Base-by-base conservation (phyloP, 768 basidiomycete genomes). In the Termitomyces sp. region DNA sequence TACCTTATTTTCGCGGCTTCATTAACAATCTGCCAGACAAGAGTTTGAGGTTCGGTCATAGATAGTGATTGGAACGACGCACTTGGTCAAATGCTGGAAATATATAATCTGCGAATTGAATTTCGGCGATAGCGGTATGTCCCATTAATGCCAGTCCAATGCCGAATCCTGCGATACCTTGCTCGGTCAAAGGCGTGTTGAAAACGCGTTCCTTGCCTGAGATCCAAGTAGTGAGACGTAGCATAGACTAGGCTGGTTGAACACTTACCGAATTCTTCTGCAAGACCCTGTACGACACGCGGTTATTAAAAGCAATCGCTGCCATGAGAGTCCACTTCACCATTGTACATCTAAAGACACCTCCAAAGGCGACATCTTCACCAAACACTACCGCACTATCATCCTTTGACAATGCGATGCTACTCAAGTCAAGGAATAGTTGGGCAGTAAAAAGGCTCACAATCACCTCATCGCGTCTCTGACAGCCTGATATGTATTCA, bases 71-170 rank as follows among this genome's bases (percentile, higher is more conserved):
- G 14, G 16, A 18, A 26, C 24, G 20, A 52, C 48, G 24, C 55
- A 89, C 91, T 80, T 95, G 94, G 68, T 97, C 95, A 67, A 98
- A 98, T 0, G 95, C 95, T 12, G 95, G 95, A 68, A 79, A 95
- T 59, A 96, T 95, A 69, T 96, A 94, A 67, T 94, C 91, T 3
- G 88, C 84, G 59, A 94, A 94, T 67, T 93, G 90, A 58, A 97
- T 92, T 72, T 98, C 95, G 37, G 93, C 95, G 55, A 98, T 95
- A 4, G 94, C 92, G 3, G 91, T 93, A 59, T 94, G 94, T 0
- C 95, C 95, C 89, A 97, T 96, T 10, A 88, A 76, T 0, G 95
- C 93, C 58, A 95, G 71, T 14, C 95, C 95, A 48, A 97, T 91
- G 2, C 91, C 95, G 67, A 97, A 97, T 16, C 95, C 95, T 33